Conservation (phyloP, 305 asterid species). For the Solanum hybrid region DNA sequence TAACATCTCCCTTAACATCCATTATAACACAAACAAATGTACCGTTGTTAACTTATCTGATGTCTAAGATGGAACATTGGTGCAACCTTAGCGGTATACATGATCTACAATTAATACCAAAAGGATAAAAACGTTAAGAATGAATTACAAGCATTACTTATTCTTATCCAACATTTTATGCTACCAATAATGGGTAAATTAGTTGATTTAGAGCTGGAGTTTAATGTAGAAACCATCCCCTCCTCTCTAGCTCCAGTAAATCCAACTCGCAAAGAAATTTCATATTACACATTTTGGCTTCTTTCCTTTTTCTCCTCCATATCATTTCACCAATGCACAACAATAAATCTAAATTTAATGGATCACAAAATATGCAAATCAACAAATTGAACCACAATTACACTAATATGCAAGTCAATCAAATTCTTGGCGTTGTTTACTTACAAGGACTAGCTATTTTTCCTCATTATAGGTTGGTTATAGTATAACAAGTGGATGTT, state of each 20-base stretch:
- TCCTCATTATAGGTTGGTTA: neutral
- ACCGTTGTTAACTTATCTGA: neutral
- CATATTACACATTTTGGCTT: neutral
- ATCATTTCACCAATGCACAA: neutral
- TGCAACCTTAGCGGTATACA: neutral
- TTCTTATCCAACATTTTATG: neutral
- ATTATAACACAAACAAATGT: neutral
- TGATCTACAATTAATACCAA: neutral
- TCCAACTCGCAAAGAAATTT: neutral
- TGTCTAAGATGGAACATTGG: neutral
- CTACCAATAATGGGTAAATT: neutral
- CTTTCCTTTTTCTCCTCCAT: neutral
- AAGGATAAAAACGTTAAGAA: neutral
- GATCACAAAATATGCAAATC: neutral
- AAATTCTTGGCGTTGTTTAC: neutral
- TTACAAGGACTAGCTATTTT: neutral
- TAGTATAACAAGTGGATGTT: neutral
- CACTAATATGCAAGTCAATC: neutral
- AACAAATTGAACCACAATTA: neutral
- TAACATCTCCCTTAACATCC: neutral
- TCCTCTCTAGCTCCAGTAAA: neutral
- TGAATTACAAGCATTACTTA: neutral
- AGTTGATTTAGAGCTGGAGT: neutral
- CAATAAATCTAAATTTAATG: neutral
- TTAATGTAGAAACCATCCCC: neutral